A percentile compares a stretch with the other conserved stretches of the same genome.
Evolutionary conservation across 495 filamentous ascomycete genomes (phyloP).

Genomic region (Hyaloscypha variabilis): DNA sequence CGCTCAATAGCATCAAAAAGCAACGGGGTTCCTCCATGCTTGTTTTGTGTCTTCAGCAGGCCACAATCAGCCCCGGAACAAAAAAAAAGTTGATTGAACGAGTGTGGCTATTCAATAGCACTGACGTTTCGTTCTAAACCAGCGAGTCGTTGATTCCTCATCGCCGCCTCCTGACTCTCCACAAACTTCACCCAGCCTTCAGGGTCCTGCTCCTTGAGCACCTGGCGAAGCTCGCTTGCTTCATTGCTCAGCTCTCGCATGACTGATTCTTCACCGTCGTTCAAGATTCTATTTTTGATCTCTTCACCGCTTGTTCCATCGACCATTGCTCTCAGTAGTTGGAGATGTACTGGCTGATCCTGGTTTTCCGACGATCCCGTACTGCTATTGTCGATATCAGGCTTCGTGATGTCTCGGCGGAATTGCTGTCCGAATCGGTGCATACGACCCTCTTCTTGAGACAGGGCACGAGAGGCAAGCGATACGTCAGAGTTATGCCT

Average conservation of each 20-base stretch:
- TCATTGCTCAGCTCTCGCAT: conserved; percentile 58
- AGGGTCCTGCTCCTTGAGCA: conserved; percentile 57
- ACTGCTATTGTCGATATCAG: conserved; percentile 44
- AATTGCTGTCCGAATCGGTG: conserved; percentile 84
- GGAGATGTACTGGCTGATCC: conserved; percentile 58
- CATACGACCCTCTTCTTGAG: conserved; percentile 86
- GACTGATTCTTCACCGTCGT: conserved; percentile 57
- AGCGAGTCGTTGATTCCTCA: conserved; percentile 48
- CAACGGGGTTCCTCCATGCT: neutral
- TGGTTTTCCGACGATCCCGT: conserved; percentile 45
- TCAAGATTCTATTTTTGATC: conserved; percentile 54
- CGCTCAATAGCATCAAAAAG: neutral
- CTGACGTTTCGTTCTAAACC: conserved; percentile 24
- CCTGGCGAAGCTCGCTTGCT: conserved; percentile 49
- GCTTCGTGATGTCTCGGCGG: conserved; percentile 65
- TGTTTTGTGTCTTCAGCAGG: neutral
- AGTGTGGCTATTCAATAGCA: conserved; percentile 22
- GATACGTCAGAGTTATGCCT: conserved; percentile 79
- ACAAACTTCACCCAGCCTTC: conserved; percentile 66
- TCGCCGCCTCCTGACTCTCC: conserved; percentile 67
- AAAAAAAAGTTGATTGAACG: neutral
- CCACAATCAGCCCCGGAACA: neutral
- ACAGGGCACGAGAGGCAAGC: conserved; percentile 74
- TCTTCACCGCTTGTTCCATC: conserved; percentile 67
- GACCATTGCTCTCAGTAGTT: conserved; percentile 59